Conservation (phyloP, 2,329 filamentous ascomycete genomes). For the Parafenestella ontariensis region DNA sequence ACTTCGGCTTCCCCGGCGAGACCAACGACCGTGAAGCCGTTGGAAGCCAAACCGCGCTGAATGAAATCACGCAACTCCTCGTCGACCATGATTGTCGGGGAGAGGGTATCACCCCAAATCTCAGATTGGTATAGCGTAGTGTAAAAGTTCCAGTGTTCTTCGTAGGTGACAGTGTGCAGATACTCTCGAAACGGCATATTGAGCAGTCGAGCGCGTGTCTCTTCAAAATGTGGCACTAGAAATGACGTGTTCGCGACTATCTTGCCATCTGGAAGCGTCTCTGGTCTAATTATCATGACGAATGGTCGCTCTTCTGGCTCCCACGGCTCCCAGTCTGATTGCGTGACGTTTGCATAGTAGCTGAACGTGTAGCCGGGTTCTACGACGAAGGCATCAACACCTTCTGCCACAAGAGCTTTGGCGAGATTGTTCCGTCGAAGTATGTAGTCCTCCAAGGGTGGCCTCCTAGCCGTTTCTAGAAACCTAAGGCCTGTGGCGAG, state of each 20-base stretch:
- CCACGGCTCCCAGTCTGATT: conserved; percentile 69
- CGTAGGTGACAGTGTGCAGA: conserved; percentile 65
- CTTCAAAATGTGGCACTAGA: conserved; percentile 67
- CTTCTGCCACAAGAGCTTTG: conserved; percentile 59
- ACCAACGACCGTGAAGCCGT: conserved; percentile 65
- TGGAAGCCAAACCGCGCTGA: conserved; percentile 60
- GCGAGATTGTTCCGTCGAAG: conserved; percentile 64
- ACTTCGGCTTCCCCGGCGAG: conserved; percentile 63
- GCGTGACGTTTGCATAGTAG: conserved; percentile 69
- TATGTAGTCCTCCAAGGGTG: conserved; percentile 61
- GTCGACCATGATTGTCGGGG: conserved; percentile 65
- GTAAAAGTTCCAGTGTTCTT: conserved; percentile 72
- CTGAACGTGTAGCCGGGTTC: conserved; percentile 71
- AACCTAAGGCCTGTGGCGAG: conserved; percentile 60
- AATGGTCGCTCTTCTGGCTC: conserved; percentile 70
- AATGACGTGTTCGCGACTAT: conserved; percentile 64
- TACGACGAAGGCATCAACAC: conserved; percentile 65
- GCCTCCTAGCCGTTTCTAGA: conserved; percentile 57
- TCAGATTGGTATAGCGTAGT: conserved; percentile 55
- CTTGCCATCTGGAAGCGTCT: conserved; percentile 46
- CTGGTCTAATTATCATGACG: conserved; percentile 65
- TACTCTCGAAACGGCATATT: conserved; percentile 62
- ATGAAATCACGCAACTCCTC: conserved; percentile 72
- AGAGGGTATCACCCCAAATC: conserved; percentile 45
- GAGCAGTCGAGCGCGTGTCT: conserved; percentile 64